Percentiles rank a stretch among this genome's conserved stretches.
phyloP scores from a whole-genome alignment of 345 rosid species.

The Sapria himalayana region DNA sequence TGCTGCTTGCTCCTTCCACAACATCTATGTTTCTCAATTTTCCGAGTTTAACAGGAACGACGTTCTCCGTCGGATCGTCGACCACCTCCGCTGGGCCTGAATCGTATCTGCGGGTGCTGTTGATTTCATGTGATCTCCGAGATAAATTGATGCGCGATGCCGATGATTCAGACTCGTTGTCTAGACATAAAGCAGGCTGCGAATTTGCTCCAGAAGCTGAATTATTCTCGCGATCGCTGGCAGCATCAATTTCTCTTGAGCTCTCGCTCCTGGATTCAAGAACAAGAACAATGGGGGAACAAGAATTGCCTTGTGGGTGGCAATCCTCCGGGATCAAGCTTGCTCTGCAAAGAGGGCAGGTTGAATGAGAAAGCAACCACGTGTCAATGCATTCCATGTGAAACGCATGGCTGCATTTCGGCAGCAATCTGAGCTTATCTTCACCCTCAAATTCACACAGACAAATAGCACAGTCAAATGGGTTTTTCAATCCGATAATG shows the following conservation, averaged over 20 bases:
- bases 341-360: slow-evolving; percentile 90
- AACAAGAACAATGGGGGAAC: slow-evolving; percentile 48
- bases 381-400: slow-evolving; percentile 96
- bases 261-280: slow-evolving; percentile 87
- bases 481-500: slow-evolving; percentile 54
- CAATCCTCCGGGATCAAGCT: slow-evolving; percentile 55
- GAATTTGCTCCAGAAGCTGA: slow-evolving; percentile 24
- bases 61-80: slow-evolving; percentile 32
- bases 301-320: slow-evolving; percentile 22
- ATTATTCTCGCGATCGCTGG: slow-evolving; percentile 22
- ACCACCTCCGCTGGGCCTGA: slow-evolving; percentile 5
- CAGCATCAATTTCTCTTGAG: slow-evolving; percentile 43
- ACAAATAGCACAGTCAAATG: slow-evolving; percentile 97
- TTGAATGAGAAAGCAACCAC: slow-evolving; percentile 96
- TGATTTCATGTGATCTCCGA: slow-evolving; percentile 18
- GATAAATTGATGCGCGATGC: slow-evolving; percentile 15
- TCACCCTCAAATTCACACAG: slow-evolving; percentile 78
- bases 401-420: slow-evolving; percentile 96
- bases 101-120: slow-evolving; percentile 12
- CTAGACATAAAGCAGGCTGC: slow-evolving; percentile 18
- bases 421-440: slow-evolving; percentile 81
- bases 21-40: slow-evolving; percentile 54
- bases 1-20: slow-evolving; percentile 33
- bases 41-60: slow-evolving; percentile 76
- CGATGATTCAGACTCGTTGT: slow-evolving; percentile 27